Conservation (phyloP, 495 filamentous ascomycete genomes). For the Ascodesmis nigricans region DNA sequence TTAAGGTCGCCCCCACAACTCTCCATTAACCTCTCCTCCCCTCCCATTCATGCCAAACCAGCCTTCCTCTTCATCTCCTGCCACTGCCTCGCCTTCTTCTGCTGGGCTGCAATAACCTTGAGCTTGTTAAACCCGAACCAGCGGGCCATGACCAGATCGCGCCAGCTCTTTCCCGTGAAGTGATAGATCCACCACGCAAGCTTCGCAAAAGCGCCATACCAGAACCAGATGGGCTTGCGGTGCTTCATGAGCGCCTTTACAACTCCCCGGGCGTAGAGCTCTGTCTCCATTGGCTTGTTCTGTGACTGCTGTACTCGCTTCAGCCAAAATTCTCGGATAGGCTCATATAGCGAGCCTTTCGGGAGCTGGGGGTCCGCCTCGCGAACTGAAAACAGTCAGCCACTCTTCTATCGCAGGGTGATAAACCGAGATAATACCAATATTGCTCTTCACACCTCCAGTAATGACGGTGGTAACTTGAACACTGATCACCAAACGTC, state of each 20-base stretch:
- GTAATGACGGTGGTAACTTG: constrained; percentile 24
- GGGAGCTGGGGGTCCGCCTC: constrained; percentile 3
- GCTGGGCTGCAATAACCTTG: background rate
- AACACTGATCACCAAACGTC: constrained; percentile 16
- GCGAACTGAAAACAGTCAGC: too few species aligned
- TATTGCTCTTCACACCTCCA: constrained; percentile 23
- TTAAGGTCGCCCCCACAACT: background rate
- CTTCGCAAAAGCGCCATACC: constrained; percentile 12
- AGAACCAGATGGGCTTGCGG: constrained; percentile 20
- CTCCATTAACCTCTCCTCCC: background rate
- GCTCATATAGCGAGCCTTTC: constrained; percentile 18
- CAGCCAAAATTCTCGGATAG: constrained; percentile 10
- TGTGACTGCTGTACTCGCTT: constrained; percentile 7
- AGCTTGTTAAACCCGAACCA: constrained; percentile 19
- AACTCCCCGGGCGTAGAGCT: constrained; percentile 20
- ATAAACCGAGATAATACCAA: too few species aligned
- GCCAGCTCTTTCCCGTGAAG: constrained; percentile 20
- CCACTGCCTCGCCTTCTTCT: too few species aligned
- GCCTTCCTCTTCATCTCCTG: too few species aligned
- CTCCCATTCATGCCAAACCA: too few species aligned
- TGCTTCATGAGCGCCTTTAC: constrained; percentile 21
- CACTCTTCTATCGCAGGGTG: constrained; percentile 18
- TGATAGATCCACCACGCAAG: constrained; percentile 12
- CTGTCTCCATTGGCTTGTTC: constrained; percentile 11
- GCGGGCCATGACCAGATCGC: too few species aligned